Conservation (phyloP, 2,329 filamentous ascomycete genomes). For the Botrytis porri region DNA sequence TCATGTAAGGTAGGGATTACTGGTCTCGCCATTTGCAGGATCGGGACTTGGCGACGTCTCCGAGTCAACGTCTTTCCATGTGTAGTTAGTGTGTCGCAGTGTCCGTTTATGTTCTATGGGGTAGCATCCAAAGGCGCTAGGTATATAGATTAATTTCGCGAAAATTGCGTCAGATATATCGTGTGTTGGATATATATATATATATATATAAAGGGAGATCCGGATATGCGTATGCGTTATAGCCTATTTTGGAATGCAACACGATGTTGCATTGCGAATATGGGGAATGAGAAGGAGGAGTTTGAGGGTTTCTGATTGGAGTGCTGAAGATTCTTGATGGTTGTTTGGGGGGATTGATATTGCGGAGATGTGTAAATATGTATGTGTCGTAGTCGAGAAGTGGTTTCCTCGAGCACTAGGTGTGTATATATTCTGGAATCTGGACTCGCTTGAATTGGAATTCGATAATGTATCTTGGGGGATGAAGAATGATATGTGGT, state of each 20-base stretch:
- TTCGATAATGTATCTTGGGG: background rate
- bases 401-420: background rate
- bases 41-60: background rate
- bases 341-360: background rate
- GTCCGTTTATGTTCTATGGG: background rate
- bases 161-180: background rate
- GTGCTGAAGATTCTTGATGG: background rate
- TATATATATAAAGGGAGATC: background rate
- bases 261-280: background rate
- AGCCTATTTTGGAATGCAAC: background rate
- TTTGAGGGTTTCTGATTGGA: background rate
- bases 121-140: background rate
- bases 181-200: too few species aligned
- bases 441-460: background rate
- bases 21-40: background rate
- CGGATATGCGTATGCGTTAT: background rate
- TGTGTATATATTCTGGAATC: background rate
- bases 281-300: background rate
- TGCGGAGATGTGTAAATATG: background rate
- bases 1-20: background rate
- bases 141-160: background rate
- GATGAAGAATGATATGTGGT: background rate
- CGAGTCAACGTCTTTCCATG: background rate
- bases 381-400: background rate
- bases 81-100: background rate